Evolutionary conservation across 208 protist genomes (phyloP).

Genomic region (Porcisia hertigi): DNA sequence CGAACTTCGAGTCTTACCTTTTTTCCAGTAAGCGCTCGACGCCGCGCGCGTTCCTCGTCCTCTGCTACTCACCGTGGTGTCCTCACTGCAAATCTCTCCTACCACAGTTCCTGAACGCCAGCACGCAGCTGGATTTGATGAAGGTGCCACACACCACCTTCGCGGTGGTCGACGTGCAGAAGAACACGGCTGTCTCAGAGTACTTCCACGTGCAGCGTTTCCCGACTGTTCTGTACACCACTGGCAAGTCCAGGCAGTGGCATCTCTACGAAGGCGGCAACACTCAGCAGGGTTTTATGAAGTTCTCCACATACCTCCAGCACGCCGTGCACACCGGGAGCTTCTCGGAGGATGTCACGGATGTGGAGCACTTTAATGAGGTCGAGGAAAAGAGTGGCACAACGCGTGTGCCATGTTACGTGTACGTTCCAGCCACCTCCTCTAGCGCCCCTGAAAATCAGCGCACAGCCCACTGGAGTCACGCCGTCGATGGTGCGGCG

Average conservation of each 20-base stretch:
- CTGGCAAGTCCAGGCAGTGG: constrained; percentile 51
- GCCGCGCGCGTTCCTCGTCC: constrained; percentile 63
- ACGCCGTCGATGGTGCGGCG: constrained; percentile 53
- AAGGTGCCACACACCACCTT: constrained; percentile 31
- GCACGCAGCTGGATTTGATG: constrained; percentile 34
- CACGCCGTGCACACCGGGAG: constrained; percentile 40
- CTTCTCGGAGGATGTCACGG: constrained; percentile 69
- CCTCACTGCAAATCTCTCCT: constrained; percentile 73
- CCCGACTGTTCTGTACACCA: constrained; percentile 84
- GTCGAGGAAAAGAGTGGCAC: constrained; percentile 34
- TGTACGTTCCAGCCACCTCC: constrained; percentile 52
- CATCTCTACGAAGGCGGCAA: constrained; percentile 57
- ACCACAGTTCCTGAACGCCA: constrained; percentile 76
- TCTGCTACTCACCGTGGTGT: constrained; percentile 88
- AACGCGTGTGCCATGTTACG: constrained; percentile 71
- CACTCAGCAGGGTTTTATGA: constrained; percentile 53
- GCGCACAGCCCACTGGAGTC: constrained; percentile 50
- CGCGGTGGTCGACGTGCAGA: constrained; percentile 63
- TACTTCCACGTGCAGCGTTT: constrained; percentile 65
- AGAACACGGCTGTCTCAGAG: constrained; percentile 38
- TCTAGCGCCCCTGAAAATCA: constrained; percentile 26
- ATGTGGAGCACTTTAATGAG: constrained; percentile 35
- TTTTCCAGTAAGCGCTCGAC: constrained; percentile 40
- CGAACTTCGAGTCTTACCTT: constrained; percentile 70
- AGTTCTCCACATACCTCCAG: constrained; percentile 65